phyloP scores from a whole-genome alignment of 2,329 filamentous ascomycete species.

The Pseudogymnoascus sp. region DNA sequence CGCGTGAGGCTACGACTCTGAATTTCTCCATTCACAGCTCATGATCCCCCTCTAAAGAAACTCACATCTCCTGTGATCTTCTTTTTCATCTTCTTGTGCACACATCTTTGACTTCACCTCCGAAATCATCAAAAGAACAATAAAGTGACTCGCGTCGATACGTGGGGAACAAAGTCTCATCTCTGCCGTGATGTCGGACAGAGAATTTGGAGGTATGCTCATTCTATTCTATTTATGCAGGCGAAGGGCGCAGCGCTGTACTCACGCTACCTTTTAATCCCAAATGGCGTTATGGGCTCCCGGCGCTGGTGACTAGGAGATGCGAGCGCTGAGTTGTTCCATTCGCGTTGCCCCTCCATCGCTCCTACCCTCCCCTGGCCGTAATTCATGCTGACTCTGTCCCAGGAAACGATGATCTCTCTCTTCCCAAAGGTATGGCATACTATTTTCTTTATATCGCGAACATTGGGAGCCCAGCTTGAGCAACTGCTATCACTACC shows the following conservation, averaged over 20 bases:
- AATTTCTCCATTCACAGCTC: neutral
- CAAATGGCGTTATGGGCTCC: neutral
- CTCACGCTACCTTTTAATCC: neutral
- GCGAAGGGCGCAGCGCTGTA: neutral
- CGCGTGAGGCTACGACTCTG: slow-evolving; percentile 4
- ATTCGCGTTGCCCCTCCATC: neutral
- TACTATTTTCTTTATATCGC: slow-evolving; percentile 9
- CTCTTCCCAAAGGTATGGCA: slow-evolving; percentile 51
- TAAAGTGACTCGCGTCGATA: slow-evolving; percentile 1
- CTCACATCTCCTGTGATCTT: neutral
- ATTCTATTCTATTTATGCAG: neutral
- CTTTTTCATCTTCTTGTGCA: neutral
- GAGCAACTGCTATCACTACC: neutral
- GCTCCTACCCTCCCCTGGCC: neutral
- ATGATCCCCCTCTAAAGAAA: neutral
- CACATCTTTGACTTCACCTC: neutral
- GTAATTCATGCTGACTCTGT: neutral
- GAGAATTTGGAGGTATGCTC: slow-evolving; percentile 54
- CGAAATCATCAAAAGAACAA: neutral
- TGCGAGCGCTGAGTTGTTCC: neutral
- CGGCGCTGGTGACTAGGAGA: neutral
- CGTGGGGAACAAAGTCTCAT: slow-evolving; percentile 5
- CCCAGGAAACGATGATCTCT: slow-evolving; percentile 55
- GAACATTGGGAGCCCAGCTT: neutral
- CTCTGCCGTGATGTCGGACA: slow-evolving; percentile 47